Conservation (phyloP, 768 basidiomycete genomes). For the Psilocybe subaeruginosa region DNA sequence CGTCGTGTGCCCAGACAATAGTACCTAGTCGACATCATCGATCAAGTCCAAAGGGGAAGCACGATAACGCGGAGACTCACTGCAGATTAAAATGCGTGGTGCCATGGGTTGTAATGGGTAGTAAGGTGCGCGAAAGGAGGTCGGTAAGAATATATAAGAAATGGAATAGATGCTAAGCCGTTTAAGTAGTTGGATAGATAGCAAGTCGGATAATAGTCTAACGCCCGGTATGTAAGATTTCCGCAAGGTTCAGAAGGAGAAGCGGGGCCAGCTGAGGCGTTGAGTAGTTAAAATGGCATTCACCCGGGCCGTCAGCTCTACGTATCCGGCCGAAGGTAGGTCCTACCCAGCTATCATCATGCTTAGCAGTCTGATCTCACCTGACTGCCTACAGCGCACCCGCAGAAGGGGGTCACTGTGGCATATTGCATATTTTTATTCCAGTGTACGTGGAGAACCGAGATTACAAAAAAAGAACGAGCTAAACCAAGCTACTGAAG, state of each 20-base stretch:
- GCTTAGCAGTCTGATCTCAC: background rate
- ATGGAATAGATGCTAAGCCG: background rate
- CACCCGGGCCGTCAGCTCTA: background rate
- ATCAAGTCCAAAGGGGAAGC: background rate
- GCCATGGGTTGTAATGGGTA: background rate
- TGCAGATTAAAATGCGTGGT: slow-evolving; percentile 42
- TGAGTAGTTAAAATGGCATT: background rate
- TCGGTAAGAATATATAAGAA: background rate
- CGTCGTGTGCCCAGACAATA: slow-evolving; percentile 82
- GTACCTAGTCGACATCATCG: slow-evolving; percentile 43
- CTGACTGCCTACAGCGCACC: slow-evolving; percentile 1
- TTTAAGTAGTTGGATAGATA: slow-evolving; percentile 4
- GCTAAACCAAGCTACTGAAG: background rate
- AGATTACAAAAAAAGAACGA: slow-evolving; percentile 9
- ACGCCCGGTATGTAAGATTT: slow-evolving; percentile 1
- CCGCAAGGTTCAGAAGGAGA: background rate
- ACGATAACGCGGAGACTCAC: slow-evolving; percentile 23
- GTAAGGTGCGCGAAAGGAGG: too few relatives aligned
- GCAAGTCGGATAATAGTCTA: background rate
- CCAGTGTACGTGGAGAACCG: background rate
- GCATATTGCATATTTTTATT: slow-evolving; percentile 2
- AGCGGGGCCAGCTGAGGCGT: slow-evolving; percentile 1
- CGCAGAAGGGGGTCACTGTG: background rate
- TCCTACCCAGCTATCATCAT: slow-evolving; percentile 2
- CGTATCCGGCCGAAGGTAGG: slow-evolving; percentile 4